Base-by-base conservation (phyloP, 169 alveolate genomes). In the Cryptosporidium bovis region DNA sequence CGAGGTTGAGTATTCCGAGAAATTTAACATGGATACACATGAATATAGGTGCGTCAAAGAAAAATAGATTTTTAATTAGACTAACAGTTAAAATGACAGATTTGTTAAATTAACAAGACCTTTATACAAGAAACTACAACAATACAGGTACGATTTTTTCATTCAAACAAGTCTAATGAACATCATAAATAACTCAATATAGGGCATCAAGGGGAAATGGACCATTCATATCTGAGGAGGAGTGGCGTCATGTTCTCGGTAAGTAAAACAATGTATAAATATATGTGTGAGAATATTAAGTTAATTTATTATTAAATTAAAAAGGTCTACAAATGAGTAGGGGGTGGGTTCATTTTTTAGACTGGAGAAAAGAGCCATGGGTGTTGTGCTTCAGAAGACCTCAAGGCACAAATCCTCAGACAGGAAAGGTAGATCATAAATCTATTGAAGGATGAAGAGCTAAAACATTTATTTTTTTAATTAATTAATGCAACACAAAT, bases 241-340 rank as follows among this genome's bases (percentile, higher is more conserved):
- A 77, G 64, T 77, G 87, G 87, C 77, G 87, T 46, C 87, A 77
- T 77, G 87, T 77, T 13, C 64, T 77, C 15, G 87, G 87, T 77
- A 46, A 40, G 87, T 8, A 40, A 36, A 7, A 31, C 18, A 8
- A 31, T 40, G 4, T 18, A 31, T 65, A 15, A 34, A 44, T 18
- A 66, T 46, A 18, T 34, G 18, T 36, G 27, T 31, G 8, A 18
- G 2, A 64, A 24, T 8, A 20, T 64, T 10, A 4, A 20, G 15
- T 34, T 66, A 2, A 15, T 46, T 66, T 66, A 15, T 18, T 4
- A 34, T 36, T 58, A 5, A 71, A 7, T 18, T 31, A n/a, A 51
- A 20, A 13, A 77, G 87, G 87, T 15, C n/a, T 77, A 24, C 87
- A 77, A 62, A 77, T 77, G 87, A 77, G 87, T 33, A 24, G 87